Conservation (phyloP, 129 eudicot genomes). For the Smallanthus sonchifolius region DNA sequence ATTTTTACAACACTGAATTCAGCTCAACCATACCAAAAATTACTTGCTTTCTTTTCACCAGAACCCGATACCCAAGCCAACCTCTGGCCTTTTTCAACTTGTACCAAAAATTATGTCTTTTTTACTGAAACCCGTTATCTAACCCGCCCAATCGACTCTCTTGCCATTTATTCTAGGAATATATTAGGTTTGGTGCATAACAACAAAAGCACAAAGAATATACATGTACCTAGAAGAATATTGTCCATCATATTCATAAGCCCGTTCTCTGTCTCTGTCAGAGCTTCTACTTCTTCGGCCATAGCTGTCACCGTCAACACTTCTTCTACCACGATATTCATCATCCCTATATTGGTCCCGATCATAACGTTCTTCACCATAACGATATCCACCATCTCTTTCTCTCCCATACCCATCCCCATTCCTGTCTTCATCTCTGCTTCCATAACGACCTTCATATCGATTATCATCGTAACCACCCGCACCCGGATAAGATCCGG, state of each 20-base stretch:
- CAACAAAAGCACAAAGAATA: background rate
- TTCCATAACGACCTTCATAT: slow-evolving; percentile 55
- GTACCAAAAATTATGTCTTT: background rate
- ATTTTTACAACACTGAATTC: too few relatives aligned
- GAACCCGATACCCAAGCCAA: background rate
- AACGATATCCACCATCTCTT: slow-evolving; percentile 48
- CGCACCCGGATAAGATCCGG: slow-evolving; percentile 54
- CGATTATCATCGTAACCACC: slow-evolving; percentile 67
- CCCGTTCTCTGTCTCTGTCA: slow-evolving; percentile 67
- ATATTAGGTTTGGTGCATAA: background rate
- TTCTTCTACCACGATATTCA: slow-evolving; percentile 77
- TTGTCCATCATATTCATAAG: slow-evolving; percentile 76
- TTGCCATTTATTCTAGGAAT: background rate
- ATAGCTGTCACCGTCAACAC: slow-evolving; percentile 54
- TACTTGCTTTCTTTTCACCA: too few relatives aligned
- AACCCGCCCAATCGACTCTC: background rate
- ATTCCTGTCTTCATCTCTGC: slow-evolving; percentile 59
- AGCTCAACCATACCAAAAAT: too few relatives aligned
- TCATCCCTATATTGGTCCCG: slow-evolving; percentile 76
- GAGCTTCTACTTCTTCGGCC: slow-evolving; percentile 79
- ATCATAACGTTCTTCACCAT: slow-evolving; percentile 57
- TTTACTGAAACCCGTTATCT: background rate
- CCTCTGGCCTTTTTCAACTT: background rate
- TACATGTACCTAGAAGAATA: slow-evolving; percentile 70
- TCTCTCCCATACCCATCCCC: slow-evolving; percentile 70